Evolutionary conservation across 495 filamentous ascomycete species (phyloP), one percentile per base, ranked within the genome.

Genomic region (Annulohypoxylon stygium): DNA sequence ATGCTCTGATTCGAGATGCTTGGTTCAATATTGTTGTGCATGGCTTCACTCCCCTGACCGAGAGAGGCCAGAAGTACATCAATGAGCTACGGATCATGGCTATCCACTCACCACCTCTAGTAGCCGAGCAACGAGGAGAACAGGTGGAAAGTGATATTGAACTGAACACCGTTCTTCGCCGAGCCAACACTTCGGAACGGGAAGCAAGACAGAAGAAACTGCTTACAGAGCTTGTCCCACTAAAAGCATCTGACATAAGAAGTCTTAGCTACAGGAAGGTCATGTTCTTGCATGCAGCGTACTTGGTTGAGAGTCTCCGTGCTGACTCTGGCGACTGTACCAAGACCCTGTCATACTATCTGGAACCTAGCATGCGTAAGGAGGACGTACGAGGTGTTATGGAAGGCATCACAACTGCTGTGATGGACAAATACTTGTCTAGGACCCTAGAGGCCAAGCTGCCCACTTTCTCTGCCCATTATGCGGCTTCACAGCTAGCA

Each of bases 11-110:
- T 70, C 91, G 95, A 39, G 93, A 98, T 84, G 93, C 93, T 12
- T 99, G 96, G 96, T 97, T 97, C 80, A 99, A 99, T 78, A 92
- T 98, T 59, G 92, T 93, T 33, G 90, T 98, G 7, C 95, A 98
- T 79, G 95, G 94, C 36, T 97, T 98, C 77, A 89, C 87, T n/a
- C 84, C 90, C 14, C 87, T 85, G 16, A 93, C 93, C 0, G 85
- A 86, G 20, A 86, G 91, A 65, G 90, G 89, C 37, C 90, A 89
- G 67, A 87, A 86, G 72, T 88, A 93, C 74, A 74, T 86, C 20
- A 88, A 90, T 48, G 93, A 97, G 70, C 83, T 99, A 20, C 87
- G 91, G 34, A 83, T 91, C 51, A 90, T 99, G 80, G 96, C 96
- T 4, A 88, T 91, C 61, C 89, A 97, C 78, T 97, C 93, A 6